phyloP scores from a whole-genome alignment of 1,284 basidiomycete genomes.

The Rhodotorula glutinis region DNA sequence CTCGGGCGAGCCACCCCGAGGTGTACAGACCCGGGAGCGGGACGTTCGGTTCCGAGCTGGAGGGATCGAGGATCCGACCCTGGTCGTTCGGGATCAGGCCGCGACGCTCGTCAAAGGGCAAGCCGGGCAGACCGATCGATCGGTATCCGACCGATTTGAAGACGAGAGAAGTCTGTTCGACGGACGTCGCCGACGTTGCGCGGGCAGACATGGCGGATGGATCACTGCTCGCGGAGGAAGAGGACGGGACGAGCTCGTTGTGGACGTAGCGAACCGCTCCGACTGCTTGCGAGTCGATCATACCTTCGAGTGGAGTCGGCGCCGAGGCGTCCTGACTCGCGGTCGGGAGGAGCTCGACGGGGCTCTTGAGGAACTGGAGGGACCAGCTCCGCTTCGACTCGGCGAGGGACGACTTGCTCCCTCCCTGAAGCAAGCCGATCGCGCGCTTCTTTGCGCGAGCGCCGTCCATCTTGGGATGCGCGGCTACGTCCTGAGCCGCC shows the following conservation, averaged over 20 bases:
- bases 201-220: constrained; percentile 19
- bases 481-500: constrained; percentile 47
- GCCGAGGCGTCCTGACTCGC: constrained; percentile 19
- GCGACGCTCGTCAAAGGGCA: constrained; percentile 50
- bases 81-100: constrained; percentile 54
- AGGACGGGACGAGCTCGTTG: constrained; percentile 32
- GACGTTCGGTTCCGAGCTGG: constrained; percentile 55
- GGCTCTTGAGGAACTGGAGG: constrained; percentile 74
- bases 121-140: constrained; percentile 49
- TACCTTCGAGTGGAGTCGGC: not conserved
- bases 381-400: constrained; percentile 66
- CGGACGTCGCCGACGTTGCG: constrained; percentile 58
- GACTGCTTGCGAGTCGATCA: constrained; percentile 4
- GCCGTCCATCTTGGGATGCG: constrained; percentile 40
- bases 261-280: constrained; percentile 32
- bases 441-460: constrained; percentile 53
- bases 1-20: constrained; percentile 89
- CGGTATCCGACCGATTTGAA: constrained; percentile 86
- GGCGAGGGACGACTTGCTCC: constrained; percentile 53
- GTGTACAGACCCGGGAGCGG: constrained; percentile 61
- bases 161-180: constrained; percentile 68
- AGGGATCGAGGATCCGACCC: constrained; percentile 49
- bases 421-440: constrained; percentile 51
- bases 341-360: constrained; percentile 54
- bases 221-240: constrained; percentile 7